A percentile compares a stretch with the other conserved stretches of the same genome.
phyloP scores from a whole-genome alignment of 169 alveolate species.

The Plasmodium coatneyi region DNA sequence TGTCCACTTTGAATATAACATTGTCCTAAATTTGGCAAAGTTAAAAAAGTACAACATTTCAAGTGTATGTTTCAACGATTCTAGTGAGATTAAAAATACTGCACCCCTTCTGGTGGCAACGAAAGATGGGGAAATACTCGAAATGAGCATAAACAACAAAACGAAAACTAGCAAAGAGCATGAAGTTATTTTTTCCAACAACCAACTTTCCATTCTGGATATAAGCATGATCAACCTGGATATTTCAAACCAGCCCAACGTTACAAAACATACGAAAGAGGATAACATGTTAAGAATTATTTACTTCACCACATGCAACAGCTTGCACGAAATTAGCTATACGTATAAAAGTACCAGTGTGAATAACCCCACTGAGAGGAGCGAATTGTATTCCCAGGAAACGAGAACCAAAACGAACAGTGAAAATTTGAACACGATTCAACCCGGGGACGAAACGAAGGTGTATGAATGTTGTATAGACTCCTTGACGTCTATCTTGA shows the following conservation, averaged over 20 bases:
- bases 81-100: constrained; percentile 29
- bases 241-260: not conserved
- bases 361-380: constrained; percentile 8
- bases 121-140: constrained; percentile 61
- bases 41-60: constrained; percentile 68
- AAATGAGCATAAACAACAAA: constrained; percentile 64
- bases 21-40: constrained; percentile 33
- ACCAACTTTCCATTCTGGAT: constrained; percentile 42
- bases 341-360: constrained; percentile 16
- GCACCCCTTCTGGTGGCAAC: constrained; percentile 52
- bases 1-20: constrained; percentile 69
- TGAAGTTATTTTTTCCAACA: constrained; percentile 28
- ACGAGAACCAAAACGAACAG: not conserved
- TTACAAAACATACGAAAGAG: not conserved
- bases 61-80: constrained; percentile 45
- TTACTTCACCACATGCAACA: constrained; percentile 62
- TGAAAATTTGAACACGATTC: not conserved
- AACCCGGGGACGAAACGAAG: constrained; percentile 35
- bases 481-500: constrained; percentile 58
- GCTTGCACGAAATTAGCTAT: constrained; percentile 72
- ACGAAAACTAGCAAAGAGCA: constrained; percentile 40
- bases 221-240: constrained; percentile 35
- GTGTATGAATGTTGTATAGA: constrained; percentile 65
- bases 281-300: constrained; percentile 42
- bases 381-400: not conserved